These are phyloP conservation scores for Umbelopsis ramanniana DNA, from an alignment of 192 early-diverging fungal genomes.

Conservation along the genomic window DNA sequence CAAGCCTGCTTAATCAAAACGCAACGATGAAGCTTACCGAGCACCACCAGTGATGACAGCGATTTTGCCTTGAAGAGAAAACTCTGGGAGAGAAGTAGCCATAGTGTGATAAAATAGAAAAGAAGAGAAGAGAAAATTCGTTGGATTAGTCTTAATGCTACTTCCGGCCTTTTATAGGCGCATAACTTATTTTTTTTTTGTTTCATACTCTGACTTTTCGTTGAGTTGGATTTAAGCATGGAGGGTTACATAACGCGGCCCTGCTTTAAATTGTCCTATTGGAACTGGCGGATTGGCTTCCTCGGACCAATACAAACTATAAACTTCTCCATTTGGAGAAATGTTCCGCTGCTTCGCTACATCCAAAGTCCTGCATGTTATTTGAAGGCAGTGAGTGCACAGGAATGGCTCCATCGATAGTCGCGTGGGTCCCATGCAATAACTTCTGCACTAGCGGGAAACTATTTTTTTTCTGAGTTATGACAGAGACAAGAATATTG, in stretches of 20 bases:
- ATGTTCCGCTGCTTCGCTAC: neutral
- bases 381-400: too few species aligned
- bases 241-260: neutral
- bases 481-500: neutral
- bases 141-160: neutral
- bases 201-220: neutral
- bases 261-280: neutral
- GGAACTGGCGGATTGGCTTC: neutral
- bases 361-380: neutral
- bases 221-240: neutral
- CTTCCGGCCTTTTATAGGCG: neutral
- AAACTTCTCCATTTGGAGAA: slow-evolving; percentile 3
- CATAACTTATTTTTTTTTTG: neutral
- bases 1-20: neutral
- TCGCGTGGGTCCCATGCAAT: neutral
- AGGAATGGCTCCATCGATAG: neutral
- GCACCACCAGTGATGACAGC: slow-evolving; percentile 40
- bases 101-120: neutral
- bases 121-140: neutral
- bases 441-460: too few species aligned
- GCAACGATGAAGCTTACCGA: slow-evolving; percentile 18
- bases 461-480: neutral
- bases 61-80: slow-evolving; percentile 37
- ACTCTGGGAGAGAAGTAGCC: slow-evolving; percentile 31
- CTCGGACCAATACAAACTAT: neutral